Evolutionary conservation across 768 basidiomycete genomes (phyloP).

Genomic region (Suillus hirtellus): DNA sequence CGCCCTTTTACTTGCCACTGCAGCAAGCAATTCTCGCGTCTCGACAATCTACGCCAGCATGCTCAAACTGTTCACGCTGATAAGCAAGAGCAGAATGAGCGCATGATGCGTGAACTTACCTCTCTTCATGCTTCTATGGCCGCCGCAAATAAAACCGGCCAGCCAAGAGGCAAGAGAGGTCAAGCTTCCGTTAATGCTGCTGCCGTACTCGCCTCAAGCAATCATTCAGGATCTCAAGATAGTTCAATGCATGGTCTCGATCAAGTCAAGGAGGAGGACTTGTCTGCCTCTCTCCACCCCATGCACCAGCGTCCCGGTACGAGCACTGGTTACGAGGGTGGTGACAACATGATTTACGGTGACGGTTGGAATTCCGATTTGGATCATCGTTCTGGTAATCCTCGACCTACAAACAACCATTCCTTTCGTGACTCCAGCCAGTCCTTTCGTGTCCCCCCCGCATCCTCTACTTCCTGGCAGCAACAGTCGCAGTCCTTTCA

Average conservation of each 20-base stretch:
- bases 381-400: constrained; percentile 38
- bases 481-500: constrained; percentile 71
- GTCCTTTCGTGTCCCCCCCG: constrained; percentile 73
- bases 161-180: constrained; percentile 40
- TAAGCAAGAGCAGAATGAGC: constrained; percentile 83
- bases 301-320: constrained; percentile 66
- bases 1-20: constrained; percentile 97
- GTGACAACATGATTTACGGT: constrained; percentile 29
- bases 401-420: constrained; percentile 48
- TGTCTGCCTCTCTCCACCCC: constrained; percentile 25
- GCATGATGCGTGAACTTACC: constrained; percentile 90
- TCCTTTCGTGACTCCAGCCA: constrained; percentile 81
- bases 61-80: constrained; percentile 98
- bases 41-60: constrained; percentile 97
- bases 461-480: constrained; percentile 40
- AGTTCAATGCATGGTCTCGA: constrained; percentile 22
- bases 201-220: constrained; percentile 20
- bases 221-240: constrained; percentile 23
- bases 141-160: constrained; percentile 43
- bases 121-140: constrained; percentile 83
- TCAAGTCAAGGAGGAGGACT: constrained; percentile 46
- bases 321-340: constrained; percentile 69
- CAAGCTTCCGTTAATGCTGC: constrained; percentile 24
- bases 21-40: constrained; percentile 90
- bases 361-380: constrained; percentile 40